These are phyloP conservation scores for Tetragonia tetragonoides DNA, from an alignment of 148 eudicot genomes.

Conservation along the genomic window DNA sequence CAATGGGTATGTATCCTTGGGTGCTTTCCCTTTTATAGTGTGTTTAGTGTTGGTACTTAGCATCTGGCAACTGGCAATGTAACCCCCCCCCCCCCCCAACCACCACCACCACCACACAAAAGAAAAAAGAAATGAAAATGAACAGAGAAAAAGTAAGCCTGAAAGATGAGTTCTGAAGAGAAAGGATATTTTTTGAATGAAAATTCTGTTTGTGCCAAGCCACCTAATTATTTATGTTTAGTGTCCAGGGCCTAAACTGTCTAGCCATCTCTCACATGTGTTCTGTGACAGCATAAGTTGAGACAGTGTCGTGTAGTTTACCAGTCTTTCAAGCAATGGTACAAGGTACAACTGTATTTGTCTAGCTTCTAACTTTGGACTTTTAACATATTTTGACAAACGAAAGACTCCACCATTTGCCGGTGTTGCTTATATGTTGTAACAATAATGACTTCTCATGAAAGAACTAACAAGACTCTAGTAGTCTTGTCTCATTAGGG, in stretches of 20 bases:
- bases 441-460: background rate
- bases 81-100: background rate
- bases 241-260: background rate
- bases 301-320: background rate
- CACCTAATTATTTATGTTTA: background rate
- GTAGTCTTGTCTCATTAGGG: background rate
- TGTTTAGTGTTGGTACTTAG: background rate
- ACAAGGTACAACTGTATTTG: background rate
- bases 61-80: background rate
- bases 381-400: background rate
- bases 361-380: background rate
- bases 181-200: background rate
- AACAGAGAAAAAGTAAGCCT: background rate
- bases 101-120: background rate
- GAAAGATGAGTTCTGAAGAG: background rate
- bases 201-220: background rate
- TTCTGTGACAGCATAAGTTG: background rate
- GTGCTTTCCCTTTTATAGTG: background rate
- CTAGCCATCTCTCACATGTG: background rate
- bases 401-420: background rate
- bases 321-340: background rate
- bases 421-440: no score
- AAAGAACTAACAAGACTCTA: background rate
- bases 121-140: background rate
- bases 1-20: constrained; percentile 60